Evolutionary conservation across 768 basidiomycete genomes (phyloP).

Genomic region (Boletus vermiculosoides): DNA sequence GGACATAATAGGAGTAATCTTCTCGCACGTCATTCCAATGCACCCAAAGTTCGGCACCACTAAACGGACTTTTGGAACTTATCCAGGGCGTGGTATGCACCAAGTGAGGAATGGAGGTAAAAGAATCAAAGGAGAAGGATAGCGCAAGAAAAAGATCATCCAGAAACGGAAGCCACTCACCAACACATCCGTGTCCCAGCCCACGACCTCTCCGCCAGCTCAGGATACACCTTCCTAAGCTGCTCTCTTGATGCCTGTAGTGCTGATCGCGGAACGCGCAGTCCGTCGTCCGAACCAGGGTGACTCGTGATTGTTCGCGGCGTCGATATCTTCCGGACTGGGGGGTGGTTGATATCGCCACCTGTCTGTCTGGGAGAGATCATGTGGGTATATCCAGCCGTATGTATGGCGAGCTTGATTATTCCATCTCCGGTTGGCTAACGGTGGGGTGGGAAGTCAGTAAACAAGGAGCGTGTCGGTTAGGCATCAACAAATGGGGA

Average conservation of each 20-base stretch:
- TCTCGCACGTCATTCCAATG: neutral
- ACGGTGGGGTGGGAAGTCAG: neutral
- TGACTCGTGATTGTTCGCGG: constrained; percentile 74
- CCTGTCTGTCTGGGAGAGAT: constrained; percentile 2
- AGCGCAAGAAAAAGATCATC: neutral
- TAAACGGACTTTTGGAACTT: neutral
- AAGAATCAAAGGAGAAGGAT: neutral
- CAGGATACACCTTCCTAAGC: constrained; percentile 67
- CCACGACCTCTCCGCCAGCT: constrained; percentile 72
- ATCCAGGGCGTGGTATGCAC: neutral
- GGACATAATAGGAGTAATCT: neutral
- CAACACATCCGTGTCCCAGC: constrained; percentile 81
- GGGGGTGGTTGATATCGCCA: neutral
- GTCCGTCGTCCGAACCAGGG: constrained; percentile 46
- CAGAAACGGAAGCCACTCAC: constrained; percentile 45
- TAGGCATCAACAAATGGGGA: neutral
- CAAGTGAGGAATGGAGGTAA: neutral
- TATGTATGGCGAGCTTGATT: constrained; percentile 79
- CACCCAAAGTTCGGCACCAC: neutral
- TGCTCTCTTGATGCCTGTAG: constrained; percentile 49
- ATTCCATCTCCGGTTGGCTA: constrained; percentile 69
- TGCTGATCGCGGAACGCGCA: constrained; percentile 62
- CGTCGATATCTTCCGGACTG: constrained; percentile 52
- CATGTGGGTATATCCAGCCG: constrained; percentile 63
- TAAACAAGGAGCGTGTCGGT: neutral